Base-by-base conservation (phyloP, 2,329 filamentous ascomycete genomes). In the Pseudocercospora macadamiae region DNA sequence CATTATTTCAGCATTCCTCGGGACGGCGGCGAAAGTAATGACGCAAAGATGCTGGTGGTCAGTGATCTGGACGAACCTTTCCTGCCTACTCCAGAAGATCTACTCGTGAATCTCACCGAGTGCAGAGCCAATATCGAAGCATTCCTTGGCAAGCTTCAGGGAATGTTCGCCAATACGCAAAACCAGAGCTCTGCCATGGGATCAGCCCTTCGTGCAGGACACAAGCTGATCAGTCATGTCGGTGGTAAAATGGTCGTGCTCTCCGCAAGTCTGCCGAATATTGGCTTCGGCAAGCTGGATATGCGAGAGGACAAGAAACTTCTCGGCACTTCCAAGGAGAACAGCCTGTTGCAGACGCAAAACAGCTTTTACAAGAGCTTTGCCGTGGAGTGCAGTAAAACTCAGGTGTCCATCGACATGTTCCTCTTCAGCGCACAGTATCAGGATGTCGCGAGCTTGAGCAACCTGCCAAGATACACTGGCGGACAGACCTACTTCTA, bases 311-410 rank as follows among this genome's bases (percentile, higher is more conserved):
- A 99, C 76, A 97, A 97, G 82, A 97, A 96, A 77, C 78, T 96
- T 14, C 81, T 99, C 21, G 95, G 95, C 32, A 99, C 95, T 1
- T 92, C 89, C 66, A 97, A 97, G 76, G 95, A 99, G 74, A 91
- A 86, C 65, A 82, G 84, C 62, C 83, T 99, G 28, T 80, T 99
- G 53, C 93, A 97, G 74, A 97, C 95, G 0, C 90, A 86, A 37
- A 97, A 92, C 79, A 92, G 90, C 71, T 99, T 97, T 77, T 99
- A 97, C 83, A 99, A 99, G 82, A 96, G 91, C 70, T 99, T 99
- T 71, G 95, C 95, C 0, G 95, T 99, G 2, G 95, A 99, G 74
- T 99, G 95, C 77, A 97, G 93, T 34, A 99, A 99, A 81, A 96
- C 96, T 67, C 95, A 99, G 76, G 95, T 99, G 25, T 97, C 93